These are phyloP conservation scores for Saccharum hybrid DNA, from an alignment of 202 grass and related monocot genomes.

Conservation along the genomic window DNA sequence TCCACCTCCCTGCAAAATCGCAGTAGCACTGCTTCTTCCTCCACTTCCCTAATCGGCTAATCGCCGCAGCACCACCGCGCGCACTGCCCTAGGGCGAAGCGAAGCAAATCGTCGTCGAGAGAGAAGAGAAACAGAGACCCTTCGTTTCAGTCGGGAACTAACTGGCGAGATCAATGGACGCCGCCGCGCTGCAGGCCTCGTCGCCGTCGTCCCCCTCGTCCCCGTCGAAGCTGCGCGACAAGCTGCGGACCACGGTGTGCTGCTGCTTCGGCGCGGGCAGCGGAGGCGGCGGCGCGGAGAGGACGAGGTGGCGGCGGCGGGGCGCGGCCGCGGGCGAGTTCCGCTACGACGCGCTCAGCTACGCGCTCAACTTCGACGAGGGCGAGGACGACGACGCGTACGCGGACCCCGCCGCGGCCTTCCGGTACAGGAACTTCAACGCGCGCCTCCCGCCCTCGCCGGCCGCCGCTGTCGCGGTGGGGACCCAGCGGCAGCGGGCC, in stretches of 20 bases:
- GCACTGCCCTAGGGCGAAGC: not conserved
- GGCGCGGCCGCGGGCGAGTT: conserved; percentile 47
- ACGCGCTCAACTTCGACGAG: conserved; percentile 88
- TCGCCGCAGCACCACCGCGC: not conserved
- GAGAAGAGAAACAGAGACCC: not conserved
- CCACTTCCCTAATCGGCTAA: not conserved
- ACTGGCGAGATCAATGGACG: conserved; percentile 38
- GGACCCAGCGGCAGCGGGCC: not conserved
- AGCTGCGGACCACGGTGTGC: conserved; percentile 56
- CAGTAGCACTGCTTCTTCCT: not conserved
- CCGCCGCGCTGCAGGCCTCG: not conserved
- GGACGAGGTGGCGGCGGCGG: conserved; percentile 22
- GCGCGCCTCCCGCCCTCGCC: conserved; percentile 59
- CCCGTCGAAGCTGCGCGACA: conserved; percentile 43
- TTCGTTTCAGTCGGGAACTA: not conserved
- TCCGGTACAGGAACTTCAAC: conserved; percentile 66
- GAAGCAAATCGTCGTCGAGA: too few relatives aligned
- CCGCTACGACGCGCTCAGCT: conserved; percentile 80
- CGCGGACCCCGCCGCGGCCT: conserved; percentile 18
- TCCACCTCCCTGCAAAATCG: not conserved
- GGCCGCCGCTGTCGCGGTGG: not conserved
- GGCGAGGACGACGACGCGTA: conserved; percentile 43
- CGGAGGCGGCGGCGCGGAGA: conserved; percentile 4
- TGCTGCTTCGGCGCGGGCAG: conserved; percentile 53
- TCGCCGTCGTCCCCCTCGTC: not conserved